Conservation (phyloP, 805 yeast genomes). For the Metschnikowia bowlesiae region DNA sequence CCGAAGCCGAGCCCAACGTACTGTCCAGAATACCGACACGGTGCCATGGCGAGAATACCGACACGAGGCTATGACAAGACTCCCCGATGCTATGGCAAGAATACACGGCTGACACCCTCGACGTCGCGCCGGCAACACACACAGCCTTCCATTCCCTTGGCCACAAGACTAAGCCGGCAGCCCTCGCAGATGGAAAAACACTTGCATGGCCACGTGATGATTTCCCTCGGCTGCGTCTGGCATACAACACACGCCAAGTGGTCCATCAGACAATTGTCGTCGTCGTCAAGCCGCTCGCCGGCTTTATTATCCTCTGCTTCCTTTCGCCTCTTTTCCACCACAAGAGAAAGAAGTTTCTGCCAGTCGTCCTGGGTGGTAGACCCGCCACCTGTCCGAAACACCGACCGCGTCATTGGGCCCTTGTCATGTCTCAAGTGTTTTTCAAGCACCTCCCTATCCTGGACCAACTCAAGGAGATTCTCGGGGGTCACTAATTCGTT, state of each 20-base stretch:
- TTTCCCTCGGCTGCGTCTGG: conserved; percentile 65
- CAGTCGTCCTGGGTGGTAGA: conserved; percentile 5
- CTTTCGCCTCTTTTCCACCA: conserved; percentile 13
- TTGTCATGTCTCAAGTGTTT: conserved; percentile 24
- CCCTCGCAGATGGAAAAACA: conserved; percentile 86
- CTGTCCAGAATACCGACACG: neutral
- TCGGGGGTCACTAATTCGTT: conserved; percentile 15
- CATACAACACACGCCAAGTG: conserved; percentile 72
- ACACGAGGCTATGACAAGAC: conserved; percentile 43
- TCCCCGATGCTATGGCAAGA: conserved; percentile 57
- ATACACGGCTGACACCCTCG: conserved; percentile 59
- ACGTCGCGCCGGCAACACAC: conserved; percentile 80
- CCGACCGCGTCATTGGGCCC: conserved; percentile 33
- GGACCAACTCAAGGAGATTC: conserved; percentile 11
- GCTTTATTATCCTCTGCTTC: neutral
- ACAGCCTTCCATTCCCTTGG: conserved; percentile 71
- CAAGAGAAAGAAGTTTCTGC: conserved; percentile 20
- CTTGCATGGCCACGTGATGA: conserved; percentile 89
- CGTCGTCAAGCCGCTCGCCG: conserved; percentile 12
- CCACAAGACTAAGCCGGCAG: conserved; percentile 69
- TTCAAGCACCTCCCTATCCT: conserved; percentile 21
- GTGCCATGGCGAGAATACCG: no score
- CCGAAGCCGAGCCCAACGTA: no score
- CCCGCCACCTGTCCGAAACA: conserved; percentile 13
- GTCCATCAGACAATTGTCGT: conserved; percentile 26